Evolutionary conservation across 352 stramenopile species (phyloP), one percentile per base, ranked within the genome.

Genomic region (Pythium brachiatum): DNA sequence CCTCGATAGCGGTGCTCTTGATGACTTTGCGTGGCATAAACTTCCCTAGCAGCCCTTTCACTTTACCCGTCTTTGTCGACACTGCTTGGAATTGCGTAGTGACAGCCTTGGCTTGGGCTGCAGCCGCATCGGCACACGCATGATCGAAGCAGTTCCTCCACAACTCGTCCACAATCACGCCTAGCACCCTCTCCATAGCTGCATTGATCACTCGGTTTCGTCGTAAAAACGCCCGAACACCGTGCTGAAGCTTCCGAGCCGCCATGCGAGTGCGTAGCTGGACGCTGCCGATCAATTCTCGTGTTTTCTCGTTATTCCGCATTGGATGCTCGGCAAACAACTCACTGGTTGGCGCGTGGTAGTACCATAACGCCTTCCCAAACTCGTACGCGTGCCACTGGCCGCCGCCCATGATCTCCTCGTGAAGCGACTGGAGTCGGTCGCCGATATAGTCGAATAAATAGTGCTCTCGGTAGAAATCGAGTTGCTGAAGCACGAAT

Each of bases 371-470:
- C n/a, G 62, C 71, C 55, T 84, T 79, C 3, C 66, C 74, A 57
- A 84, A 88, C 56, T 86, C 78, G 56, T 76, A 90, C 32, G 74
- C 76, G 25, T 90, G 81, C 78, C 81, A 90, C 41, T 85, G 66
- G 12, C 65, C 75, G 9, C 59, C 65, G 1, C 60, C 66, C 79
- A 90, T 88, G 63, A 83, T 74, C 25, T 68, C 56, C 3, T 72
- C 70, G 46, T 90, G 65, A 25, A 87, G 57, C 1, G 53, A 39
- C 18, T 78, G 72, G n/a, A 90, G 70, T 46, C 78, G 51, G 7
- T 13, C 25, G 21, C 71, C 70, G 27, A 90, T 63, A 47, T 86
- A 75, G 8, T 63, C 50, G 12, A 75, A 76, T 27, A 90, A 54
- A 43, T 88, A 83, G 15, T 78, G 60, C 43, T 90, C 78, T 16